A percentile compares a stretch with the other conserved stretches of the same genome.
phyloP scores from a whole-genome alignment of 2,329 filamentous ascomycete species.

The Bipolaris zeicola region DNA sequence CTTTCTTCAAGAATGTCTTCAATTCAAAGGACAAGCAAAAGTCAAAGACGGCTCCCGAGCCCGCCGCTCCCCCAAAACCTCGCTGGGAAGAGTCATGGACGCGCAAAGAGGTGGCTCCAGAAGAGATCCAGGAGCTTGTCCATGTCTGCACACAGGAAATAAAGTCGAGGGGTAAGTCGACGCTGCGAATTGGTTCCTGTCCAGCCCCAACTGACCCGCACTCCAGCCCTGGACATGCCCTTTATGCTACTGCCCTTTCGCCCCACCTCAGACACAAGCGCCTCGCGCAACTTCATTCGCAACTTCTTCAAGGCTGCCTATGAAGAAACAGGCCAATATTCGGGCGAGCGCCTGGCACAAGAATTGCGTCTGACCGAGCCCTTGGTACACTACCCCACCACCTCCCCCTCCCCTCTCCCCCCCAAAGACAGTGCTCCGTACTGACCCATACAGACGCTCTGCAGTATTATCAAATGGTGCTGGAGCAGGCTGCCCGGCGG shows the following conservation, averaged over 20 bases:
- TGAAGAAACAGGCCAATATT: constrained; percentile 62
- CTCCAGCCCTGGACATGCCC: constrained; percentile 79
- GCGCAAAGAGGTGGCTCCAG: constrained; percentile 79
- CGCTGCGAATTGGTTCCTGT: neutral
- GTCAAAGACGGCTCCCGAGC: constrained; percentile 35
- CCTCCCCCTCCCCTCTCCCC: neutral
- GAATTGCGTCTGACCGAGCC: constrained; percentile 93
- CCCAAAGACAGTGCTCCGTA: neutral
- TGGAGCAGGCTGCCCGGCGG: constrained; percentile 92
- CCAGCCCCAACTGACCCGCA: constrained; percentile 25
- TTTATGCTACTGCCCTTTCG: constrained; percentile 95
- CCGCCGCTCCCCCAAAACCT: constrained; percentile 65
- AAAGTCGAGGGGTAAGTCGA: constrained; percentile 80
- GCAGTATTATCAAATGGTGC: constrained; percentile 96
- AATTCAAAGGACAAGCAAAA: constrained; percentile 44
- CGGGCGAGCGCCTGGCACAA: constrained; percentile 74
- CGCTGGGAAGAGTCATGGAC: constrained; percentile 88
- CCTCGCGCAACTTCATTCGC: constrained; percentile 87
- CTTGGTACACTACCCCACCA: constrained; percentile 66
- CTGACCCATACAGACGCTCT: constrained; percentile 70
- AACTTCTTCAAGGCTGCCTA: constrained; percentile 81
- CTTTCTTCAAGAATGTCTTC: constrained; percentile 49
- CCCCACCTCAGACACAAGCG: constrained; percentile 87
- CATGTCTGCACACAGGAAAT: constrained; percentile 86
- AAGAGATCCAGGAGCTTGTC: constrained; percentile 89